Conservation (phyloP, 768 basidiomycete genomes). For the Mycena vulgaris region DNA sequence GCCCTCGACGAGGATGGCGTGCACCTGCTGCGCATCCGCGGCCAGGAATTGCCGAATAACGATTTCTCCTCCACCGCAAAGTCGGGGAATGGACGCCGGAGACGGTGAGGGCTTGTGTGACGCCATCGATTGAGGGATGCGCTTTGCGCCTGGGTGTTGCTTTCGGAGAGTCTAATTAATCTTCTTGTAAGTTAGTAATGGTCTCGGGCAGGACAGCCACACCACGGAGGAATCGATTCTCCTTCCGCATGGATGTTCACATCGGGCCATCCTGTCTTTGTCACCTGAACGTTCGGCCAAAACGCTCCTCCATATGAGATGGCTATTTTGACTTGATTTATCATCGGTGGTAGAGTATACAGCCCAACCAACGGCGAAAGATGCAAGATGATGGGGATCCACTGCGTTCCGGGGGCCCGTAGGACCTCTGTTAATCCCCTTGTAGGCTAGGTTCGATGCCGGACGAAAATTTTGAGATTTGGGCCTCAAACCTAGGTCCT, state of each 20-base stretch:
- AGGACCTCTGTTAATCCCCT: no score
- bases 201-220: background rate
- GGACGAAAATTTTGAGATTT: no score
- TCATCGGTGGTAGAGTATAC: no score
- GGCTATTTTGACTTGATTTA: no score
- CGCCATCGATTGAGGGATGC: background rate
- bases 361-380: no score
- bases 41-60: conserved; percentile 20
- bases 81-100: background rate
- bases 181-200: background rate
- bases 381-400: no score
- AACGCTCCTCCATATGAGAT: background rate
- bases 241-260: background rate
- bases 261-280: no score
- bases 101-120: background rate
- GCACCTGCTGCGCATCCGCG: conserved; percentile 17
- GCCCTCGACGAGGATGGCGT: conserved; percentile 24
- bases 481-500: no score
- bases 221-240: background rate
- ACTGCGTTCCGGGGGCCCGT: no score
- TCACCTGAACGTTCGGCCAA: background rate
- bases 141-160: no score
- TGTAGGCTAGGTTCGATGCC: no score
- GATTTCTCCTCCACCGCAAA: background rate
- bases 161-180: no score